Conservation (phyloP, 2,329 filamentous ascomycete genomes). For the Monosporascus sp. region DNA sequence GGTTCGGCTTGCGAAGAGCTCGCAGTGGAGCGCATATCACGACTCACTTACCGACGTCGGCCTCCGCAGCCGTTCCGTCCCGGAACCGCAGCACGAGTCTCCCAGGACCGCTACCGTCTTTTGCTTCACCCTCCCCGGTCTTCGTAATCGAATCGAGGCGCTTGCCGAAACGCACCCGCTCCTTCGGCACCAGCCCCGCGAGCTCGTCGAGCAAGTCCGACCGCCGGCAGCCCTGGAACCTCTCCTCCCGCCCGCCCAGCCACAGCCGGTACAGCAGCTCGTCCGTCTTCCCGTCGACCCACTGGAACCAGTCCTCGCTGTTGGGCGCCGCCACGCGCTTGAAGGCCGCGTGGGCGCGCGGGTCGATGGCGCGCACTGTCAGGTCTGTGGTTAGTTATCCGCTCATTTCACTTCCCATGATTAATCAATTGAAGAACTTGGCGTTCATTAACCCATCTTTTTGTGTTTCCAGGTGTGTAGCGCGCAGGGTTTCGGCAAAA, state of each 20-base stretch:
- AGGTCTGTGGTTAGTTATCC: no score
- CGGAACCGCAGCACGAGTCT: constrained; percentile 23
- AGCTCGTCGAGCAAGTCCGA: constrained; percentile 35
- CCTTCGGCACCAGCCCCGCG: constrained; percentile 24
- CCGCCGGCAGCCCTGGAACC: constrained; percentile 35
- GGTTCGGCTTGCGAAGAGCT: neutral
- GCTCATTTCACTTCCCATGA: no score
- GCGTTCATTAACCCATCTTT: no score
- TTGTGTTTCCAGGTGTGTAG: no score
- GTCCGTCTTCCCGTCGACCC: constrained; percentile 31
- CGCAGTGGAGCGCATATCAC: neutral
- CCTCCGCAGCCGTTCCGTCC: constrained; percentile 23
- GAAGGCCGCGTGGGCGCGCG: constrained; percentile 31
- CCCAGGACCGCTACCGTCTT: constrained; percentile 11
- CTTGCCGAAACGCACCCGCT: constrained; percentile 27
- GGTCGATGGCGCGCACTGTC: constrained; percentile 18
- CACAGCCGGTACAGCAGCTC: constrained; percentile 28
- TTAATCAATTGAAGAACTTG: no score
- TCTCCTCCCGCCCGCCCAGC: constrained; percentile 23
- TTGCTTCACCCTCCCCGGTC: neutral
- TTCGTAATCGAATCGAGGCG: constrained; percentile 24
- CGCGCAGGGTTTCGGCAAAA: no score
- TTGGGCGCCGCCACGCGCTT: constrained; percentile 28
- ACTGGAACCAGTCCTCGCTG: constrained; percentile 37
- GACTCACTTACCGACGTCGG: constrained; percentile 25